phyloP scores from a whole-genome alignment of 73 alveolate species.

The Paramecium primaurelia region DNA sequence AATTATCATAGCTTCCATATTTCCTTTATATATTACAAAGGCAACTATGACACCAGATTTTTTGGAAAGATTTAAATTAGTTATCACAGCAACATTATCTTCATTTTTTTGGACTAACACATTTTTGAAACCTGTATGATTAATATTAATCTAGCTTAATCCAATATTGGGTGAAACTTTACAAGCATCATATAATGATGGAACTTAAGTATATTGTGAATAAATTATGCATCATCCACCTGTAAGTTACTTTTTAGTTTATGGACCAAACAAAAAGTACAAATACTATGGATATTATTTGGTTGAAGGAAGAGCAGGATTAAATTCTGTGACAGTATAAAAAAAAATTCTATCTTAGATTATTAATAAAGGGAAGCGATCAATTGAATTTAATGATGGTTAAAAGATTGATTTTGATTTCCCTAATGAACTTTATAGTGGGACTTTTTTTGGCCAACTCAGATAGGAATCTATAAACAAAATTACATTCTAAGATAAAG shows the following conservation, averaged over 20 bases:
- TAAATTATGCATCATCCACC: constrained; percentile 97
- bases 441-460: constrained; percentile 79
- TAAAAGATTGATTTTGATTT: constrained; percentile 59
- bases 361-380: constrained; percentile 70
- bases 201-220: constrained; percentile 91
- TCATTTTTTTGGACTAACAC: constrained; percentile 69
- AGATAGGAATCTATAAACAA: constrained; percentile 71
- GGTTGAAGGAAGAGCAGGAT: constrained; percentile 80
- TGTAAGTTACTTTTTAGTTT: constrained; percentile 57
- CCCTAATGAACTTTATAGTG: constrained; percentile 73
- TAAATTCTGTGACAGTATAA: constrained; percentile 74
- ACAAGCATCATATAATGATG: constrained; percentile 91
- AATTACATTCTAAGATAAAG: constrained; percentile 68
- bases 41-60: constrained; percentile 79
- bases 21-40: constrained; percentile 73
- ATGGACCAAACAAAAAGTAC: constrained; percentile 78
- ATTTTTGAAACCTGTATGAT: constrained; percentile 77
- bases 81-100: constrained; percentile 68
- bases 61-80: constrained; percentile 75
- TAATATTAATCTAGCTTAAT: constrained; percentile 62
- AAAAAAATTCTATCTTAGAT: constrained; percentile 37
- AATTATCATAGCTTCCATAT: constrained; percentile 39
- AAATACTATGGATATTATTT: constrained; percentile 65
- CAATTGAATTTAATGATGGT: constrained; percentile 77
- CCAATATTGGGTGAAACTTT: constrained; percentile 97